Percentiles rank a stretch among this genome's conserved stretches.
phyloP scores from a whole-genome alignment of 768 basidiomycete species.

The Russula brevipes region DNA sequence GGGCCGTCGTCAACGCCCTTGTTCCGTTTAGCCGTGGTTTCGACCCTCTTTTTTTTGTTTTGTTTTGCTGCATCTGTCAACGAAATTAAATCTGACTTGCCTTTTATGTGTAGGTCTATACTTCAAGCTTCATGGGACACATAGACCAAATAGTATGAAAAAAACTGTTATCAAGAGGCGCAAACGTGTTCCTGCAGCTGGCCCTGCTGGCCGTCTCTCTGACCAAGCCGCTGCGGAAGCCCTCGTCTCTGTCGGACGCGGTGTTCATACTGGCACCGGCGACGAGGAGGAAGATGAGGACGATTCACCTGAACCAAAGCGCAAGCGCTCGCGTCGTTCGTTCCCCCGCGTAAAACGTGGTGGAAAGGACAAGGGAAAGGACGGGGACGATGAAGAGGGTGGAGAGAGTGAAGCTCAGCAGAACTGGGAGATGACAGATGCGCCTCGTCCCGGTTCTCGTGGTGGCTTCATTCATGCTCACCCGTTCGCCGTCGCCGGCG shows the following conservation, averaged over 20 bases:
- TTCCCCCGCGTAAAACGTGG: constrained; percentile 27
- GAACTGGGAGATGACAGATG: constrained; percentile 19
- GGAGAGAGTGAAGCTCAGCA: constrained; percentile 23
- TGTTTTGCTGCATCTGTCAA: neutral
- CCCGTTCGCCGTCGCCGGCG: constrained; percentile 31
- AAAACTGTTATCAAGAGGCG: constrained; percentile 98
- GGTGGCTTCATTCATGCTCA: constrained; percentile 21
- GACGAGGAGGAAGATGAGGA: constrained; percentile 44
- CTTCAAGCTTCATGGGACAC: constrained; percentile 96
- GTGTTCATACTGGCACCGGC: constrained; percentile 36
- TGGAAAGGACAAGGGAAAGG: constrained; percentile 26
- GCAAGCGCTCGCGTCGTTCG: constrained; percentile 47
- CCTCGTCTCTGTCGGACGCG: constrained; percentile 74
- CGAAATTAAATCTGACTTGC: constrained; percentile 23
- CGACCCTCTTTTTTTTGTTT: neutral
- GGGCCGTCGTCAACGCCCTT: neutral
- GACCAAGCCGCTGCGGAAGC: constrained; percentile 90
- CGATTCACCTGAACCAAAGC: constrained; percentile 42
- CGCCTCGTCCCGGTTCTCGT: constrained; percentile 17
- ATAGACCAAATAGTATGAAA: constrained; percentile 97
- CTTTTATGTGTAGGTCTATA: constrained; percentile 67
- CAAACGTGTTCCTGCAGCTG: constrained; percentile 91
- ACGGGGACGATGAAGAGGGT: constrained; percentile 29
- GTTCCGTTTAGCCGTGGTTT: neutral
- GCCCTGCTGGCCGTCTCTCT: constrained; percentile 49